Percentiles rank a stretch among this genome's conserved stretches.
Conservation (phyloP, 1,284 basidiomycete genomes). For the Ustilago curta region DNA sequence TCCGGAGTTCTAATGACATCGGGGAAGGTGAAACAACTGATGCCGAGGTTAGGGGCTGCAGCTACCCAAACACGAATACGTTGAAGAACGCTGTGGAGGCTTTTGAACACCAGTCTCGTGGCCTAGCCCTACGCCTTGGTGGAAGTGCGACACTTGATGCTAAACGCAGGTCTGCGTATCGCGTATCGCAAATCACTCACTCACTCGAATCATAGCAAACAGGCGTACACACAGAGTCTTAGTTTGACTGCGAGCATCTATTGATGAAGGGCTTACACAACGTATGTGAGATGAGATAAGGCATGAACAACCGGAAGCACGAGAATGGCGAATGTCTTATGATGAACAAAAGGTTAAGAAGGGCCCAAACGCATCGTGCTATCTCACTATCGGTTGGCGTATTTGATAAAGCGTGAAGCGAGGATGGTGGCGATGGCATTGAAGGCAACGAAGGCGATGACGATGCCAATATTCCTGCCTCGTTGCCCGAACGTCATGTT, state of each 20-base stretch:
- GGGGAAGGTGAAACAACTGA: too few species aligned
- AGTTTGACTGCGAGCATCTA: background rate
- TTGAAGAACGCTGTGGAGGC: too few species aligned
- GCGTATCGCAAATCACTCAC: too few species aligned
- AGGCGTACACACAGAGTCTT: background rate
- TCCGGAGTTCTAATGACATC: too few species aligned
- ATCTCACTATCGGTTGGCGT: slow-evolving; percentile 40
- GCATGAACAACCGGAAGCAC: background rate
- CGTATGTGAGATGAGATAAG: background rate
- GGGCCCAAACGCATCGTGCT: background rate
- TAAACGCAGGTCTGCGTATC: too few species aligned
- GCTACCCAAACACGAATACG: too few species aligned
- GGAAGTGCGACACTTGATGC: too few species aligned
- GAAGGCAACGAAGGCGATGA: slow-evolving; percentile 42
- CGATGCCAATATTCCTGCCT: slow-evolving; percentile 44
- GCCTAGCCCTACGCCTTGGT: too few species aligned
- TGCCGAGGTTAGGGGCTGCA: too few species aligned
- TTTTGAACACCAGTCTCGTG: too few species aligned
- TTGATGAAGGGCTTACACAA: background rate
- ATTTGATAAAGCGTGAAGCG: slow-evolving; percentile 45
- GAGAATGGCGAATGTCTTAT: background rate
- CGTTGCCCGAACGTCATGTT: slow-evolving; percentile 74
- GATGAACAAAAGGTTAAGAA: background rate
- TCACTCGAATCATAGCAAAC: background rate
- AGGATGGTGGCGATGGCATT: slow-evolving; percentile 34